Evolutionary conservation across 345 rosid genomes (phyloP).

Genomic region (sweet orange (Citrus sinensis)): DVS_A1.0 CM039167.1:3147501-3148000

Average conservation of each 20-base stretch:
- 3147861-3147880: slow-evolving; percentile 55
- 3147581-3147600: not conserved
- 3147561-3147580: not conserved
- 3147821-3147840: slow-evolving; percentile 46
- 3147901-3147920: slow-evolving; percentile 68
- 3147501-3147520: not conserved
- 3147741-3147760: slow-evolving; percentile 77
- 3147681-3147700: slow-evolving; percentile 41
- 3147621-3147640: not conserved
- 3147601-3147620: not conserved
- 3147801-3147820: slow-evolving; percentile 39
- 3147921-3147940: slow-evolving; percentile 63
- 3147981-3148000: slow-evolving; percentile 4
- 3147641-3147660: not conserved
- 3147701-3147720: slow-evolving; percentile 53
- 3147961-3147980: not conserved
- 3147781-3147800: slow-evolving; percentile 75
- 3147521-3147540: not conserved
- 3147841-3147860: slow-evolving; percentile 54
- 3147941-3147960: slow-evolving; percentile 24
- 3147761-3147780: slow-evolving; percentile 75
- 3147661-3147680: slow-evolving; percentile 14
- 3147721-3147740: slow-evolving; percentile 73
- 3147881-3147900: slow-evolving; percentile 67
- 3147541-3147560: not conserved